Evolutionary conservation across 805 yeast species (phyloP).

Genomic region (Hanseniaspora lindneri): DNA sequence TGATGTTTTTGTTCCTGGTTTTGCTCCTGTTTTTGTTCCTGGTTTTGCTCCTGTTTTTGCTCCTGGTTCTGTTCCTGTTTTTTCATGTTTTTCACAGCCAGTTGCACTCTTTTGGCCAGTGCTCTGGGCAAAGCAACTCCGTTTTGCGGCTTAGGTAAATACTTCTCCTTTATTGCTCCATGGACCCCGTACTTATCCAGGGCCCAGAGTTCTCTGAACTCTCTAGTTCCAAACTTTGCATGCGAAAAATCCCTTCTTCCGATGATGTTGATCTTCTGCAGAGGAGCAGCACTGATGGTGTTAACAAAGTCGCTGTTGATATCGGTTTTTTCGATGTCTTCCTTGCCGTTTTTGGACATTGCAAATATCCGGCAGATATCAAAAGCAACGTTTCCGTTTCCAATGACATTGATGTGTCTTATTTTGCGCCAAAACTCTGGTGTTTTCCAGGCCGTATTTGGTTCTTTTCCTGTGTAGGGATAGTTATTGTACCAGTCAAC

Average conservation of each 20-base stretch:
- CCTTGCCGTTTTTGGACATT: constrained; percentile 38
- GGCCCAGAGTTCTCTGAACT: constrained; percentile 71
- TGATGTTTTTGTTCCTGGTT: no score
- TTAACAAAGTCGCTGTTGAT: constrained; percentile 51
- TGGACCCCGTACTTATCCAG: constrained; percentile 41
- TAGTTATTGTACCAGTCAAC: constrained; percentile 96
- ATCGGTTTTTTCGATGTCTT: constrained; percentile 59
- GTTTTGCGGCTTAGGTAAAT: constrained; percentile 22
- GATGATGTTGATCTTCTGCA: constrained; percentile 57
- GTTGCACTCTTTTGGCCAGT: not conserved
- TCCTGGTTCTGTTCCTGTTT: constrained; percentile 21
- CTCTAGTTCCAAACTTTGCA: constrained; percentile 85
- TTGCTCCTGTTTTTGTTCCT: no score
- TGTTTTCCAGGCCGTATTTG: constrained; percentile 24
- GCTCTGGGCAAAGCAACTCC: constrained; percentile 1
- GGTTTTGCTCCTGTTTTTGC: no score
- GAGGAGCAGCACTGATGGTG: constrained; percentile 39
- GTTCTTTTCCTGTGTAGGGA: constrained; percentile 36
- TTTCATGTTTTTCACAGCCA: constrained; percentile 15
- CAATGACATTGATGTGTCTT: constrained; percentile 66
- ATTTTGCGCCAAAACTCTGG: constrained; percentile 46
- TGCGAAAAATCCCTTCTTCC: constrained; percentile 81
- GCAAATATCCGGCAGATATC: constrained; percentile 70
- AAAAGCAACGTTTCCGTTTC: constrained; percentile 92
- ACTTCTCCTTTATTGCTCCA: constrained; percentile 35